Evolutionary conservation across 2,329 filamentous ascomycete species (phyloP), one percentile per base, ranked within the genome.

Genomic region (Phialophora macrospora): DNA sequence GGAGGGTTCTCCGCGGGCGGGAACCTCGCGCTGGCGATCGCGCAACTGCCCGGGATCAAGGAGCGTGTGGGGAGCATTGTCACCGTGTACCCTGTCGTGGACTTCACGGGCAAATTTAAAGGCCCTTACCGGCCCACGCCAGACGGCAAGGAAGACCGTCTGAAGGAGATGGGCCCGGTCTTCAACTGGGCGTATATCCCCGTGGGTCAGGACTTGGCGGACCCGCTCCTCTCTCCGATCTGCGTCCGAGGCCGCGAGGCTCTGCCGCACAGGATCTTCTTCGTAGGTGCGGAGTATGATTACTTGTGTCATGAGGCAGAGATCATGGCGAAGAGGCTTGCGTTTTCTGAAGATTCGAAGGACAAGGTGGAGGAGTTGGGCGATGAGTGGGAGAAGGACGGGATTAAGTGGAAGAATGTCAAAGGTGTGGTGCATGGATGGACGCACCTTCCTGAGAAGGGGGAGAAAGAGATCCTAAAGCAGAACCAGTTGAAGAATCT

Each of bases 221-320:
- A 83, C 57, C 77, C 80, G 8, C 68, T 81, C 41, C 61, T 84
- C 11, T 82, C 80, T 44, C 80, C 82, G 0, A 68, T 72, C 20
- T 79, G 75, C 67, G 30, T 59, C 28, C 24, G 17, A 32, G 34
- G 30, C 24, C 72, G 75, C 17, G 73, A 77, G 14, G 48, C 68
- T 24, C 72, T 84, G 32, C 82, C 82, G 4, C 72, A 71, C 20
- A 74, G 78, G 52, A 73, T 84, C 3, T 83, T 81, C 66, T 70
- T 82, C 38, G 67, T 83, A 6, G 80, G 73, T 0, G 76, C 76
- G 14, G 80, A 84, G 74, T 76, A 81, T 61, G 83, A 84, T 71
- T 77, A 82, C 72, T 70, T 83, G 14, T 77, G 77, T 1, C 74
- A 77, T 38, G 83, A 83, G 71, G 75, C 72, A 5, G 72, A 74